phyloP scores from a whole-genome alignment of 1,284 basidiomycete genomes.

The Ustanciosporium gigantosporum region DNA sequence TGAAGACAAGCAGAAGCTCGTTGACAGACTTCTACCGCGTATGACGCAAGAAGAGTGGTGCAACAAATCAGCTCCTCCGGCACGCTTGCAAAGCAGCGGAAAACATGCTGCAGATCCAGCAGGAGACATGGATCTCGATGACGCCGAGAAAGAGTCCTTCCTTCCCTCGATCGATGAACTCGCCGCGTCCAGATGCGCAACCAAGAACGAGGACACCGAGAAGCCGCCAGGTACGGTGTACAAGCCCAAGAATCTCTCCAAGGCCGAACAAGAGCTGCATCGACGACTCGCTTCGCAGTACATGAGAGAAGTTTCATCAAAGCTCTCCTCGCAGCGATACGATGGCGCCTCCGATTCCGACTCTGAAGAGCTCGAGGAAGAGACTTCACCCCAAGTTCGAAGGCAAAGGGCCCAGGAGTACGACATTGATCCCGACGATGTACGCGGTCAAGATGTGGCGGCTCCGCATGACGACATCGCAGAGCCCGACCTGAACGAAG shows the following conservation, averaged over 20 bases:
- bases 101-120: no score
- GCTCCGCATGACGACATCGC: constrained; percentile 5
- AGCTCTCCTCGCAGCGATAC: constrained; percentile 26
- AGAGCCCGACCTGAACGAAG: constrained; percentile 13
- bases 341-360: constrained; percentile 40
- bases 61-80: not conserved
- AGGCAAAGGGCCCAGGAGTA: constrained; percentile 14
- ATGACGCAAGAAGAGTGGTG: constrained; percentile 24
- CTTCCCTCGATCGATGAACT: constrained; percentile 20
- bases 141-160: constrained; percentile 3
- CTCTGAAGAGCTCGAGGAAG: constrained; percentile 23
- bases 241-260: constrained; percentile 2
- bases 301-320: constrained; percentile 21
- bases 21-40: constrained; percentile 19
- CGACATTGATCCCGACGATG: constrained; percentile 5
- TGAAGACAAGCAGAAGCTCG: constrained; percentile 8
- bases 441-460: not conserved
- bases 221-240: not conserved
- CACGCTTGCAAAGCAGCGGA: not conserved
- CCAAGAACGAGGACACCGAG: not conserved
- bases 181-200: constrained; percentile 1
- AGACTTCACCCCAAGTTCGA: constrained; percentile 13
- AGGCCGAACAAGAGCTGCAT: constrained; percentile 13
- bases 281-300: constrained; percentile 27
- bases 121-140: not conserved